Percentiles rank a stretch among this genome's conserved stretches.
Evolutionary conservation across 805 yeast genomes (phyloP).

Genomic region (Lipomyces starkeyi): DNA sequence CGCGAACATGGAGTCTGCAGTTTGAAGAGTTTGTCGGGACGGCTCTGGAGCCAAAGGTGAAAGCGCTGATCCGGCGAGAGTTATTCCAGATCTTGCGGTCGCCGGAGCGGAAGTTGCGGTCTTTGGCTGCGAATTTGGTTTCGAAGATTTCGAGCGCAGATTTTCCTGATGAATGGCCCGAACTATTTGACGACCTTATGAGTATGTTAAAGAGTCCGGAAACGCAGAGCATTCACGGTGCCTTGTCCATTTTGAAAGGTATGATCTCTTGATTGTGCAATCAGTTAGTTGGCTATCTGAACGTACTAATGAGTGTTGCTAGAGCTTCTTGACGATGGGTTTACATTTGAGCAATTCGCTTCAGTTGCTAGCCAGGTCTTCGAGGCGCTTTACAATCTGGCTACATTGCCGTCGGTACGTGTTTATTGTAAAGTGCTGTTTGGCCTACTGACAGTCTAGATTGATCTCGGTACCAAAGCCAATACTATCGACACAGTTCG

Average conservation of each 20-base stretch:
- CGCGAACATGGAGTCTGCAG: conserved; percentile 35
- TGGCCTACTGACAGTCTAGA: background rate
- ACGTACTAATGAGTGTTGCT: conserved; percentile 51
- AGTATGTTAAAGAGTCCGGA: conserved; percentile 50
- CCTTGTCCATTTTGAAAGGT: conserved; percentile 31
- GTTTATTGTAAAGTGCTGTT: background rate
- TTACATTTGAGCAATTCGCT: conserved; percentile 86
- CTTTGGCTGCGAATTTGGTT: conserved; percentile 72
- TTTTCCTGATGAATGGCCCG: conserved; percentile 97
- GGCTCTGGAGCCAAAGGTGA: conserved; percentile 23
- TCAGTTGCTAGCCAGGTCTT: conserved; percentile 48
- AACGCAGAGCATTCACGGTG: conserved; percentile 45
- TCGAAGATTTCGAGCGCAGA: conserved; percentile 87
- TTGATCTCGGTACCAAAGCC: conserved; percentile 28
- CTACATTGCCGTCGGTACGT: conserved; percentile 17
- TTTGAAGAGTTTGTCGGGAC: conserved; percentile 32
- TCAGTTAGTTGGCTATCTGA: background rate
- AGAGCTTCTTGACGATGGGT: conserved; percentile 84
- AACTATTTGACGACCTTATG: conserved; percentile 57
- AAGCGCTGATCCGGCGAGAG: conserved; percentile 18
- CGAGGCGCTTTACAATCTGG: conserved; percentile 24
- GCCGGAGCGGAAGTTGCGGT: conserved; percentile 64
- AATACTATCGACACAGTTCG: conserved; percentile 33
- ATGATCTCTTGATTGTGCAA: background rate
- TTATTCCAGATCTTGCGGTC: conserved; percentile 26